Evolutionary conservation across 2,329 filamentous ascomycete genomes (phyloP), one percentile per base, ranked within the genome.

Genomic region (Penicillium olsonii): DNA sequence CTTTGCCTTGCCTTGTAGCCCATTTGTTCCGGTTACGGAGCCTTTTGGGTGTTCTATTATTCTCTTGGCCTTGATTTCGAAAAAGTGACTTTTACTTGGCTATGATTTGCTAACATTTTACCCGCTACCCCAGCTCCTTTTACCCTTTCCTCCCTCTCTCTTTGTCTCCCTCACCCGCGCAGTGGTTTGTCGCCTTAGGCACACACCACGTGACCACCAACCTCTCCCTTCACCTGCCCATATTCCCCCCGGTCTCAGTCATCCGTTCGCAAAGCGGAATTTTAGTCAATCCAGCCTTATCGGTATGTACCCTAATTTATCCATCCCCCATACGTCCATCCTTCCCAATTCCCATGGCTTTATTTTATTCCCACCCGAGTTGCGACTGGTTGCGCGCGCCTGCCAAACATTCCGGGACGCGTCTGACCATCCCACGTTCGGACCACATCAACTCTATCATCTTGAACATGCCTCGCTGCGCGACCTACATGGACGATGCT

Each of bases 251-350:
- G 65, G 66, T 61, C 57, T 65, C 62, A 64, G 65, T 63, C 61
- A 59, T 66, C 62, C 66, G 65, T 61, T 67, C 64, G 64, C 63
- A 64, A 69, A 61, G 68, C 66, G 66, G 66, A 63, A 68, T 64
- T 64, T 60, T 65, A 59, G 69, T 60, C 68, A 56, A 62, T 64
- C 65, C 68, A 71, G 60, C 67, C 67, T 71, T 67, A 67, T 72
- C 68, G 68, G 69, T 72, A 72, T 67, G 69, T 72, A 65, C 47
- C 48, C 55, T 38, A 37, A 56, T 54, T 45, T 34, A 29, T 51
- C 40, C 40, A 55, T 50, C 48, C 42, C 42, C 40, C 47, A 42
- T 37, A 39, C 22, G 15, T 29, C 43, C 20, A 40, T 49, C 22
- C 43, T 40, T 52, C 37, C 20, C 34, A n/a, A 18, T 45, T 18